Percentiles rank a stretch among this genome's conserved stretches.
Conservation (phyloP, 2,329 filamentous ascomycete genomes). For the Ceratocystis ficicola region DNA sequence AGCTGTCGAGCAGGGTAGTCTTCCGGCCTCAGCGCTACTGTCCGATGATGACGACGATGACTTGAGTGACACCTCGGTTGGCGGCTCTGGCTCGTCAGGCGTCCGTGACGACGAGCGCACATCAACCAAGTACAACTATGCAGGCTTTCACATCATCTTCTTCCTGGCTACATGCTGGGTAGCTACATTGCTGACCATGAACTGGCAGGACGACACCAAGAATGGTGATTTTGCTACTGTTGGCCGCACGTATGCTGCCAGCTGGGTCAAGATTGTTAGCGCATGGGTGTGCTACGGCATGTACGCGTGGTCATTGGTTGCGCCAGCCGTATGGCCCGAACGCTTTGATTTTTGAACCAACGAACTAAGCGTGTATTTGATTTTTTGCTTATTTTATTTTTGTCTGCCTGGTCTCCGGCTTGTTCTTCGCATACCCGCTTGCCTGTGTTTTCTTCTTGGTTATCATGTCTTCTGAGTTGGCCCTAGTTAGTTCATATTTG, state of each 20-base stretch:
- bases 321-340: slow-evolving; percentile 74
- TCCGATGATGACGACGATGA: slow-evolving; percentile 56
- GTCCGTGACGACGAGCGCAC: slow-evolving; percentile 77
- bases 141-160: slow-evolving; percentile 94
- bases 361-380: too few species aligned
- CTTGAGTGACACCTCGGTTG: slow-evolving; percentile 34
- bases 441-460: background rate
- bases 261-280: slow-evolving; percentile 98
- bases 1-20: slow-evolving; percentile 81
- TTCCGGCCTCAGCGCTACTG: slow-evolving; percentile 80
- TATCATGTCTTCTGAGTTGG: background rate
- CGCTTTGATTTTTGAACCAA: slow-evolving; percentile 43
- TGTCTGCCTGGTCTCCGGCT: background rate
- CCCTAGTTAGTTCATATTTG: background rate
- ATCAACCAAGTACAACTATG: slow-evolving; percentile 90
- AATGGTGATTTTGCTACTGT: slow-evolving; percentile 77
- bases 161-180: slow-evolving; percentile 94
- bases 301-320: slow-evolving; percentile 85
- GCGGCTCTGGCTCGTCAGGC: slow-evolving; percentile 31
- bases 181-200: slow-evolving; percentile 70
- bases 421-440: background rate
- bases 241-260: slow-evolving; percentile 89
- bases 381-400: slow-evolving; percentile 5
- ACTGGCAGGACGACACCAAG: slow-evolving; percentile 46
- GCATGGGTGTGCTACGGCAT: slow-evolving; percentile 93